A percentile compares a stretch with the other conserved stretches of the same genome.
Conservation (phyloP, 2,329 filamentous ascomycete genomes). For the Cordyceps cateniannulata region DNA sequence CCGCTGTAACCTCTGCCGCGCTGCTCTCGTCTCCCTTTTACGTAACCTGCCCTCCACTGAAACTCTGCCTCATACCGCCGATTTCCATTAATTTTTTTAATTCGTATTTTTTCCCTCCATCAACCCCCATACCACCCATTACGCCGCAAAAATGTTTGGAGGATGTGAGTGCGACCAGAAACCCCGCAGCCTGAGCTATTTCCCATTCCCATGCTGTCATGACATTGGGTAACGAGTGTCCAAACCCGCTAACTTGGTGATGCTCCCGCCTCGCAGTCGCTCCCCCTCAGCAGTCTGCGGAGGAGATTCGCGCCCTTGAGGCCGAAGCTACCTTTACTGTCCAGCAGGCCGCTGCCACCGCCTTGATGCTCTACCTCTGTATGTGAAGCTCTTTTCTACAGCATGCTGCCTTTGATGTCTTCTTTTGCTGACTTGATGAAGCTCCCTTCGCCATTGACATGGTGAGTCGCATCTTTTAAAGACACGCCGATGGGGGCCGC, state of each 20-base stretch:
- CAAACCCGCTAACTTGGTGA: neutral
- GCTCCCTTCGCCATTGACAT: conserved; percentile 54
- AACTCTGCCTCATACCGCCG: conserved; percentile 1
- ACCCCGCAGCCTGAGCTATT: neutral
- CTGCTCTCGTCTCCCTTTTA: neutral
- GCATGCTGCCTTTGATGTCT: neutral
- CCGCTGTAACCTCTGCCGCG: neutral
- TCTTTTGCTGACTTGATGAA: conserved; percentile 22
- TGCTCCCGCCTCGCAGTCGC: conserved; percentile 40
- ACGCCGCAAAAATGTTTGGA: conserved; percentile 22
- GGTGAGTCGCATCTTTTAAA: conserved; percentile 38
- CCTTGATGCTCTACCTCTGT: conserved; percentile 71
- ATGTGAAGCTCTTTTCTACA: conserved; percentile 31
- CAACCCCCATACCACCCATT: neutral
- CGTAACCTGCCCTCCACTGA: conserved; percentile 5
- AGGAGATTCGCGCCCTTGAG: conserved; percentile 66
- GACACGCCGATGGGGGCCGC: neutral
- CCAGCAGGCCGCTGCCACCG: conserved; percentile 59
- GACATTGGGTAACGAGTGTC: neutral
- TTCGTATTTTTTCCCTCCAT: neutral
- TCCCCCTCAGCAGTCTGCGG: conserved; percentile 61
- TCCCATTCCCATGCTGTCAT: neutral
- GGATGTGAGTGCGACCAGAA: conserved; percentile 32
- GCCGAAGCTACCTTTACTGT: conserved; percentile 60
- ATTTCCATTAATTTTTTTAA: neutral